Base-by-base conservation (phyloP, 202 grass and related monocot species). In the Schoenoplectus tabernaemontani region DNA sequence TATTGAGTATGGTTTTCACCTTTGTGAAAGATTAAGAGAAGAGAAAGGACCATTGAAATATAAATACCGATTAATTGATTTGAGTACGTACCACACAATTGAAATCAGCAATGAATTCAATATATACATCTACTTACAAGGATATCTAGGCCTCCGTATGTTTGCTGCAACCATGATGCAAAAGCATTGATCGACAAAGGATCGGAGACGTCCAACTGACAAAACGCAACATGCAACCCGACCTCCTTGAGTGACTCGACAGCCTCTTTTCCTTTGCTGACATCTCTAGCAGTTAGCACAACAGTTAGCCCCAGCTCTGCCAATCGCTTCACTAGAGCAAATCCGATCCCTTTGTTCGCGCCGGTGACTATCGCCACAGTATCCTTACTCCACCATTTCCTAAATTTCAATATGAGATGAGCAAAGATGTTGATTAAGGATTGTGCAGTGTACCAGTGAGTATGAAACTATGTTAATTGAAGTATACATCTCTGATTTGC, bases 281-380 rank as follows among this genome's bases (percentile, higher is more conserved):
- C 75, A 69, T 97, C 87, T 23, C 96, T 81, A 33, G 90, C 83
- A 15, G 96, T 88, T 42, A 95, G 90, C 83, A 98, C 96, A 57
- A 92, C 96, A 50, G 81, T 59, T 9, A 95, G 79, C 34, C 91
- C 96, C 4, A 82, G 53, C 86, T 92, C 90, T 17, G 91, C 91
- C 5, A 97, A 76, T 30, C 82, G 77, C 78, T 85, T 78, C 62
- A 85, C 93, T 5, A 95, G 86, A 33, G 90, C 90, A 69, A 60
- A 90, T 3, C 90, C 93, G 59, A 97, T 93, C 60, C 93, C 93
- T 44, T 90, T 81, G 88, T 93, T 97, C 37, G 88, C 88, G 4
- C 93, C 93, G 9, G 93, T 97, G 44, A 97, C 93, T 72, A 97
- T 91, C n/a, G 86, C 93, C 78, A 97, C 91, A 65, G 91, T 93